These are phyloP conservation scores for Fusarium incarnatum DNA, from an alignment of 2,329 filamentous ascomycete genomes.

Conservation along the genomic window DNA sequence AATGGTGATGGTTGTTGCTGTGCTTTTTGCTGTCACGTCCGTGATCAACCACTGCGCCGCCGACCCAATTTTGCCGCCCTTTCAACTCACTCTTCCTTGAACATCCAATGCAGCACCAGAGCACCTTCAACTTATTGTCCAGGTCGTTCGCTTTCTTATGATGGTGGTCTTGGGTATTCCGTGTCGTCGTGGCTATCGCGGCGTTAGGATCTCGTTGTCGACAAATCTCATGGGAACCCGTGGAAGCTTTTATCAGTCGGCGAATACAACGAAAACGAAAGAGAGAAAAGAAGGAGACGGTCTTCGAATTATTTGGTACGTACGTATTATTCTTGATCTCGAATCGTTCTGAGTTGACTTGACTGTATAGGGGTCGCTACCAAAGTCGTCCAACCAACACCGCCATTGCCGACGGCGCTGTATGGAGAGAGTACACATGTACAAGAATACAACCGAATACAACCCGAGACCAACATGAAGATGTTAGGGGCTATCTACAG, in stretches of 20 bases:
- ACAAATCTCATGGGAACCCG: neutral
- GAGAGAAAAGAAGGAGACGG: fast-evolving
- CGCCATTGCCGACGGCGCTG: neutral
- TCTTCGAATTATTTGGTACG: neutral
- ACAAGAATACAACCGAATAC: neutral
- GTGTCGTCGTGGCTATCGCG: neutral
- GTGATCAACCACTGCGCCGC: neutral
- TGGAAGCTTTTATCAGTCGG: neutral
- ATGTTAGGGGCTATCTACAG: neutral
- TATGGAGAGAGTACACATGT: neutral
- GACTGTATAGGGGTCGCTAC: conserved; percentile 8
- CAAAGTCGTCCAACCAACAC: neutral
- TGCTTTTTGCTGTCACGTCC: conserved; percentile 1
- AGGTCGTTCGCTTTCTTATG: neutral
- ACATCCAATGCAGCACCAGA: neutral
- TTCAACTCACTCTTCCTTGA: neutral
- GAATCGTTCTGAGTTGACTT: neutral
- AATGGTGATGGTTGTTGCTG: neutral
- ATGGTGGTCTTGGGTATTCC: neutral
- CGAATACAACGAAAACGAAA: fast-evolving
- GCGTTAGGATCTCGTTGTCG: neutral
- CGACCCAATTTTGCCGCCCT: neutral
- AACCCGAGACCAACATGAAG: neutral
- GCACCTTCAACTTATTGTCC: fast-evolving
- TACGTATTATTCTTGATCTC: neutral